Conservation (phyloP, 1,139 yeast species). For the Hanseniaspora sp. region DNA sequence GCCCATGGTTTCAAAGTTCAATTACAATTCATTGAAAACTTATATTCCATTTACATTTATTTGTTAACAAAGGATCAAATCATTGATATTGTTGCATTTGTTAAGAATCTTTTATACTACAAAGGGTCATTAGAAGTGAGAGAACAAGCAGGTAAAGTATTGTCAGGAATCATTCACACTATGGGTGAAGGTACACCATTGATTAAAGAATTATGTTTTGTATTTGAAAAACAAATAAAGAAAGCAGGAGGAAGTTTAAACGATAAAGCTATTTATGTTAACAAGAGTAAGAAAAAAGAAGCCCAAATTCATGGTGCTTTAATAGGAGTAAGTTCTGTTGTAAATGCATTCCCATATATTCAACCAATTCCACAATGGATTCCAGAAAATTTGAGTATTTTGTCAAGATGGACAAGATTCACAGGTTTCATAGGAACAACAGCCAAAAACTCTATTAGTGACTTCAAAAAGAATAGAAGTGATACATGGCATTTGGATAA, state of each 20-base stretch:
- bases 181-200: slow-evolving; percentile 41
- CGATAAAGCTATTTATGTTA: slow-evolving; percentile 5
- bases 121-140: slow-evolving; percentile 60
- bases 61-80: slow-evolving; percentile 43
- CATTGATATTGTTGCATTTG: slow-evolving; percentile 40
- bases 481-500: slow-evolving; percentile 96
- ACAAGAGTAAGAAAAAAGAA: slow-evolving; percentile 34
- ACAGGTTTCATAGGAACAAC: slow-evolving; percentile 76
- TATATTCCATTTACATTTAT: slow-evolving; percentile 63
- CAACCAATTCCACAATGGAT: slow-evolving; percentile 93
- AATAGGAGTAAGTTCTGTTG: slow-evolving; percentile 76
- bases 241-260: slow-evolving; percentile 10
- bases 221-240: slow-evolving; percentile 33
- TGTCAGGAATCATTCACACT: slow-evolving; percentile 74
- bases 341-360: slow-evolving; percentile 79
- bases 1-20: slow-evolving; percentile 61
- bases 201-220: slow-evolving; percentile 31
- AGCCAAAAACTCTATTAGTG: slow-evolving; percentile 71
- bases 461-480: slow-evolving; percentile 82
- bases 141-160: slow-evolving; percentile 59
- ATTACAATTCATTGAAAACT: slow-evolving; percentile 60
- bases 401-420: slow-evolving; percentile 54
- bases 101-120: slow-evolving; percentile 48
- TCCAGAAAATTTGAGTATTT: slow-evolving; percentile 56
- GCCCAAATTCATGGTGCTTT: slow-evolving; percentile 72